These are phyloP conservation scores for Starmera caribaea DNA, from an alignment of 805 yeast genomes.

Conservation along the genomic window DNA sequence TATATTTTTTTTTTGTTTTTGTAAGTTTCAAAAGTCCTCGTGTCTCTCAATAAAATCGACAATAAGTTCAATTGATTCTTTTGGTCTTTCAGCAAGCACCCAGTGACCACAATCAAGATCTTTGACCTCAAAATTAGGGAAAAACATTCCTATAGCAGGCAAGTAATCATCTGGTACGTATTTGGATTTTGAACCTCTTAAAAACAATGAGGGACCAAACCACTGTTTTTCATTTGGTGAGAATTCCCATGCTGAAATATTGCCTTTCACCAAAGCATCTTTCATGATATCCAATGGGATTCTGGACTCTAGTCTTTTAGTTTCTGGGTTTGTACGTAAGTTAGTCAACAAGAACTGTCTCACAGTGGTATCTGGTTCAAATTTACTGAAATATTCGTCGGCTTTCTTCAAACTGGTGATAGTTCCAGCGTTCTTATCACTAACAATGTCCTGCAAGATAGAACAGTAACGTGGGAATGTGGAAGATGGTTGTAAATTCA, in stretches of 20 bases:
- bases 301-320: slow-evolving; percentile 23
- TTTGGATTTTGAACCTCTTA: slow-evolving; percentile 67
- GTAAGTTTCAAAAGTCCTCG: slow-evolving; percentile 17
- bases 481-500: slow-evolving; percentile 45
- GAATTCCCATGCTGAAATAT: slow-evolving; percentile 72
- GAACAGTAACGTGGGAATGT: slow-evolving; percentile 60
- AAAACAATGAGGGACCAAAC: slow-evolving; percentile 66
- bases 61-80: slow-evolving; percentile 55
- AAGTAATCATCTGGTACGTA: slow-evolving; percentile 80
- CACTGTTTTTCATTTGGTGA: slow-evolving; percentile 43
- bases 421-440: slow-evolving; percentile 20
- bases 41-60: slow-evolving; percentile 49
- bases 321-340: slow-evolving; percentile 31
- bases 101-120: slow-evolving; percentile 89
- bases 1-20: neutral
- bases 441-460: slow-evolving; percentile 50
- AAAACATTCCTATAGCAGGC: slow-evolving; percentile 62
- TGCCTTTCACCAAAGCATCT: slow-evolving; percentile 51
- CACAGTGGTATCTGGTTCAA: slow-evolving; percentile 50
- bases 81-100: slow-evolving; percentile 82
- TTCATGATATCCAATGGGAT: slow-evolving; percentile 68
- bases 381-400: slow-evolving; percentile 47
- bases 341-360: slow-evolving; percentile 76
- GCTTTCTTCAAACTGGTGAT: slow-evolving; percentile 55
- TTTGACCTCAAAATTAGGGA: slow-evolving; percentile 65